These are phyloP conservation scores for Cystoderma amianthinum DNA, from an alignment of 768 basidiomycete genomes.

Conservation along the genomic window DNA sequence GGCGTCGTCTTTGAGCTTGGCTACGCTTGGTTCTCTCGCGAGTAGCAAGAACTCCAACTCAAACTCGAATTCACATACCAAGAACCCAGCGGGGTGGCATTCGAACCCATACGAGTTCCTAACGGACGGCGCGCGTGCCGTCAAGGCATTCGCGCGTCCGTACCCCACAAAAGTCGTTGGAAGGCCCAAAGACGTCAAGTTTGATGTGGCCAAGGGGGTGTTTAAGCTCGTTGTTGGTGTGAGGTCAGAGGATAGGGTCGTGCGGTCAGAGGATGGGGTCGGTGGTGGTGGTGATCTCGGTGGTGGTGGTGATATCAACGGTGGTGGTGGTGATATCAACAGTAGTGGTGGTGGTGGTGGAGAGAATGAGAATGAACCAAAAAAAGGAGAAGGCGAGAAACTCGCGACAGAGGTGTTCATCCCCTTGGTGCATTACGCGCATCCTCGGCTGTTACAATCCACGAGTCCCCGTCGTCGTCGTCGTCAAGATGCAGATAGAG, in stretches of 20 bases:
- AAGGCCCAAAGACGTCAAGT: constrained; percentile 52
- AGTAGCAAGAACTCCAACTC: background rate
- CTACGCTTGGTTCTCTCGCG: constrained; percentile 8
- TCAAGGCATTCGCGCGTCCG: constrained; percentile 80
- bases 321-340: too few relatives aligned
- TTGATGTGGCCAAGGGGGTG: constrained; percentile 64
- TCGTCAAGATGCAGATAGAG: too few relatives aligned
- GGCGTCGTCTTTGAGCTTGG: constrained; percentile 18
- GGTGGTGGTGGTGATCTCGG: background rate
- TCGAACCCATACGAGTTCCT: constrained; percentile 64
- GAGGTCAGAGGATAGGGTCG: constrained; percentile 42
- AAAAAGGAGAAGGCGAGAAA: background rate
- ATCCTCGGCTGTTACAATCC: constrained; percentile 21
- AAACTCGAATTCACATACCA: background rate
- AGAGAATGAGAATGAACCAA: background rate
- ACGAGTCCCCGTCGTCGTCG: background rate
- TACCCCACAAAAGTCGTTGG: constrained; percentile 78
- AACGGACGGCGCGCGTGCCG: constrained; percentile 80
- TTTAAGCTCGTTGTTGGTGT: constrained; percentile 71
- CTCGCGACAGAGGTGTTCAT: constrained; percentile 84
- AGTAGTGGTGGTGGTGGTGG: background rate
- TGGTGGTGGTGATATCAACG: background rate
- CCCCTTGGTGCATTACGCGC: constrained; percentile 85
- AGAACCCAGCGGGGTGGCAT: constrained; percentile 22
- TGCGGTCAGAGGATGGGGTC: constrained; percentile 7